Percentiles rank a stretch among this genome's conserved stretches.
phyloP scores from a whole-genome alignment of 2,329 filamentous ascomycete species.

The Curvularia eragrostidis region DNA sequence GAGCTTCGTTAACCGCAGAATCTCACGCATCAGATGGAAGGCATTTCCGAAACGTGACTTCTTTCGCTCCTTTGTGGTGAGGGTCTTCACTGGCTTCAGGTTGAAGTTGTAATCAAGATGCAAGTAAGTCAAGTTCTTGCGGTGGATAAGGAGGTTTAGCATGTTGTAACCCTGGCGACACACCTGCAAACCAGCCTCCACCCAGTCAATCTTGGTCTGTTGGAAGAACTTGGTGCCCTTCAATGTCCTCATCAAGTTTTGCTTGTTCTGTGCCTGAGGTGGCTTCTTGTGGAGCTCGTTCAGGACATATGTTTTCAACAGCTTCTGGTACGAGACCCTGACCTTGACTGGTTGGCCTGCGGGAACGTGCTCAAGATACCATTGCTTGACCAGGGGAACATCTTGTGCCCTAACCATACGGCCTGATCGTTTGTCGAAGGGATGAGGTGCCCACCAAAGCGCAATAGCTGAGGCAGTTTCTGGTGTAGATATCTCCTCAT shows the following conservation, averaged over 20 bases:
- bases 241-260: slow-evolving; percentile 85
- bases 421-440: slow-evolving; percentile 91
- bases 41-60: slow-evolving; percentile 99
- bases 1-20: slow-evolving; percentile 91
- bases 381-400: slow-evolving; percentile 95
- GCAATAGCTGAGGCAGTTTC: slow-evolving; percentile 92
- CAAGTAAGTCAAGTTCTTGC: slow-evolving; percentile 97
- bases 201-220: slow-evolving; percentile 99
- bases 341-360: slow-evolving; percentile 94
- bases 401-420: slow-evolving; percentile 97
- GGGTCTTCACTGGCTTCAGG: slow-evolving; percentile 95
- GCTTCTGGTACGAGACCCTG: slow-evolving; percentile 96
- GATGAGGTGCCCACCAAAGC: slow-evolving; percentile 97
- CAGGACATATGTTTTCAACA: slow-evolving; percentile 93
- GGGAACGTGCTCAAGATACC: slow-evolving; percentile 96
- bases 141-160: slow-evolving; percentile 95
- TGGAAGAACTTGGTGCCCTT: slow-evolving; percentile 99
- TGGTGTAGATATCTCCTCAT: slow-evolving; percentile 86
- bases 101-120: slow-evolving; percentile 99
- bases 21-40: slow-evolving; percentile 98
- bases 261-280: slow-evolving; percentile 93
- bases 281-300: slow-evolving; percentile 97
- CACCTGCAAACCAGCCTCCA: slow-evolving; percentile 96
- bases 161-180: slow-evolving; percentile 99
- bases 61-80: slow-evolving; percentile 98